Base-by-base conservation (phyloP, 2,329 filamentous ascomycete genomes). In the Aschersonia sp. region DNA sequence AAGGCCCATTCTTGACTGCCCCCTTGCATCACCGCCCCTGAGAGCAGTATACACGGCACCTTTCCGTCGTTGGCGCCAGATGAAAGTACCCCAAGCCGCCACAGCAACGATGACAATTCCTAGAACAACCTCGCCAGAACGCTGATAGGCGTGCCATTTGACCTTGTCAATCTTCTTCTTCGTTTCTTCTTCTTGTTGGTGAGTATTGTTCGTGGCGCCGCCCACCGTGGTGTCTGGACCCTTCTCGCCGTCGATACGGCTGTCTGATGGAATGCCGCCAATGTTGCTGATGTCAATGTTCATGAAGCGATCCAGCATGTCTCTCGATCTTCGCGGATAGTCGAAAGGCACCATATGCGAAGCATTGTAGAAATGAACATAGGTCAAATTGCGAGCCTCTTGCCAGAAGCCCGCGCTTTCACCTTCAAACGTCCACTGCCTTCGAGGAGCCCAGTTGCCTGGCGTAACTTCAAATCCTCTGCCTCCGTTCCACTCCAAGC, bases 321-420 rank as follows among this genome's bases (percentile, higher is more conserved):
- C 92, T 51, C 90, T 79, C 22, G 82, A 84, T 51, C 88, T 83
- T 44, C 87, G 81, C 1, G 90, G 83, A 56, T 84, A 85, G 64
- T 98, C 90, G 59, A 92, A 97, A 1, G 92, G 94, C 1, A 98
- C 92, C 92, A 98, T 98, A 65, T 98, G 92, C 45, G 86, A 94
- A 12, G 87, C 81, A 63, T 98, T 94, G 71, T 94, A 87, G 67
- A 97, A 95, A 41, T 94, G 73, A 32, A 98, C 82, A 60, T 98
- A 98, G 1, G 92, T 95, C 51, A 98, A 68, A 66, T 98, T 98
- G 54, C 94, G 81, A 2, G 92, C 90, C 62, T 88, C 79, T 65
- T 98, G 94, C 73, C 90, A 98, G 59, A 94, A 87, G 30, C 92
- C 92, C 4, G 89, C 89, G 1, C 79, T 69, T 55, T 95, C 78